These are phyloP conservation scores for Oenanthe sinensis DNA, from an alignment of 129 eudicot genomes.

Conservation along the genomic window DNA sequence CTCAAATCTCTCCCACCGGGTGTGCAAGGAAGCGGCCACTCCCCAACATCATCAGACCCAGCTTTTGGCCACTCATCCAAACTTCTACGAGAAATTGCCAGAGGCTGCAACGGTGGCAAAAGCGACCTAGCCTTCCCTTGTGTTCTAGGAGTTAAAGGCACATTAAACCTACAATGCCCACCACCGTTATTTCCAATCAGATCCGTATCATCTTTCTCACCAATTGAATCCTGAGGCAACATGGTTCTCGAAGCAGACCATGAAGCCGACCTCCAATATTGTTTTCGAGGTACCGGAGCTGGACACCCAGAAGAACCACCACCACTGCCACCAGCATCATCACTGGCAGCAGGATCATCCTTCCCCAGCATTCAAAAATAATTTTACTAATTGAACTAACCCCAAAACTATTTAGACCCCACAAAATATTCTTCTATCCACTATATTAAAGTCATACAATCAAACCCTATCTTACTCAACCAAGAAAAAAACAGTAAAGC, in stretches of 20 bases:
- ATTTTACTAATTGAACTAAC: neutral
- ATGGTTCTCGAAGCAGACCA: constrained; percentile 64
- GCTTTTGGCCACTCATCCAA: constrained; percentile 86
- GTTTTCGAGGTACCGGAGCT: constrained; percentile 37
- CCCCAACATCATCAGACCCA: constrained; percentile 79
- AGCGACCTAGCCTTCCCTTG: constrained; percentile 47
- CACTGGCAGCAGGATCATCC: constrained; percentile 39
- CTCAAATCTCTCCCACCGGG: constrained; percentile 58
- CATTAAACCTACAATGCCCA: constrained; percentile 34
- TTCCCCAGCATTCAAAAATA: constrained; percentile 52
- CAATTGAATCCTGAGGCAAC: constrained; percentile 40
- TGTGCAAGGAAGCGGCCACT: constrained; percentile 65
- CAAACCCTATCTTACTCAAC: constrained; percentile 2
- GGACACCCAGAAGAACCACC: constrained; percentile 25
- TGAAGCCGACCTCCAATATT: constrained; percentile 72
- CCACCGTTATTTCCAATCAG: constrained; percentile 36
- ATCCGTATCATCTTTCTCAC: constrained; percentile 39
- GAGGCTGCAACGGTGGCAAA: constrained; percentile 57
- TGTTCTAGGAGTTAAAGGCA: constrained; percentile 56
- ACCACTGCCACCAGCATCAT: constrained; percentile 22
- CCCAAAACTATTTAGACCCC: constrained; percentile 5
- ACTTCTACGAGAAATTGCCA: constrained; percentile 63
- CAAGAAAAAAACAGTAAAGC: neutral
- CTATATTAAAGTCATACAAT: neutral
- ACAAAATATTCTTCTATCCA: neutral